phyloP scores from a whole-genome alignment of 176 grass and related monocot species.

The Phragmites australis region DNA sequence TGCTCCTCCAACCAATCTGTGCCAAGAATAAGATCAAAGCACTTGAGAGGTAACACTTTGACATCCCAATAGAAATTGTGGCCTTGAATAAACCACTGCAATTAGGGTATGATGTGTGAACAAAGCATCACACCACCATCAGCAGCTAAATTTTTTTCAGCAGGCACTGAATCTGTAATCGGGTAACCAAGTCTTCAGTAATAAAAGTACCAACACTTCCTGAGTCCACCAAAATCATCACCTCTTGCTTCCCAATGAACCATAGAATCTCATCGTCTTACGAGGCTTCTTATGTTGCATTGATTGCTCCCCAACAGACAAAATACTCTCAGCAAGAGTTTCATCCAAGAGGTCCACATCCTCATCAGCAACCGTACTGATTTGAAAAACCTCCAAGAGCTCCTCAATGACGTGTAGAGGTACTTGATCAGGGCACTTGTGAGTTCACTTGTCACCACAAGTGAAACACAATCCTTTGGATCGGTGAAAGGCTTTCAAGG shows the following conservation, averaged over 20 bases:
- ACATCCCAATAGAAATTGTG: not conserved
- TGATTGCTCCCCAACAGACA: no score
- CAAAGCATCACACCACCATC: not conserved
- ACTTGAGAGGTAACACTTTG: not conserved
- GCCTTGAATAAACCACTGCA: not conserved
- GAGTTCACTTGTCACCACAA: not conserved
- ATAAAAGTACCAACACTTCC: not conserved
- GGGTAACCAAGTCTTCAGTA: rapidly evolving
- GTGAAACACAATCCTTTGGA: not conserved
- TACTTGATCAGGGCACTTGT: not conserved
- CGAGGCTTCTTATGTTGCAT: not conserved
- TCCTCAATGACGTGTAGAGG: not conserved
- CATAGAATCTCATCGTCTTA: not conserved
- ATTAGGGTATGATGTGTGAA: not conserved
- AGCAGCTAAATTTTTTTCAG: not conserved
- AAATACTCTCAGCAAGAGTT: no score
- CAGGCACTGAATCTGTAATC: rapidly evolving
- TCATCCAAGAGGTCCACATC: not conserved
- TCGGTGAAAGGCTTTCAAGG: no score
- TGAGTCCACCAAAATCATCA: not conserved
- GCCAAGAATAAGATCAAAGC: not conserved
- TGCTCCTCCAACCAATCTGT: not conserved
- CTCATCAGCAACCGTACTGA: no score
- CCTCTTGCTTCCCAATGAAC: rapidly evolving
- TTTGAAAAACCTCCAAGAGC: not conserved